phyloP scores from a whole-genome alignment of 257 asterid genomes.

The Datura wrightii region DNA sequence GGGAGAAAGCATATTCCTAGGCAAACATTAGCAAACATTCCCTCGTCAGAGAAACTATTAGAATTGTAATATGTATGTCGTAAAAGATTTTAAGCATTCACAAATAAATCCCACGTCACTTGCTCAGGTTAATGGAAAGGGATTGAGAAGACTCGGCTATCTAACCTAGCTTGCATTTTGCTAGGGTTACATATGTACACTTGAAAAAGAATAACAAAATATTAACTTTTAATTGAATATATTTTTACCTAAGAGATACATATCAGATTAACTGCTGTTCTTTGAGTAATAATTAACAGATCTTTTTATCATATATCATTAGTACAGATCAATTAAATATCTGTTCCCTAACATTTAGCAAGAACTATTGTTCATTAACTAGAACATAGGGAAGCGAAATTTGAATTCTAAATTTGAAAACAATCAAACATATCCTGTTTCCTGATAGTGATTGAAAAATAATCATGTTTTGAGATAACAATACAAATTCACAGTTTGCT shows the following conservation, averaged over 20 bases:
- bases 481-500: slow-evolving; percentile 16
- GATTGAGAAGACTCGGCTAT: not conserved
- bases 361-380: not conserved
- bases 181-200: not conserved
- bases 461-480: not conserved
- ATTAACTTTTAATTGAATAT: not conserved
- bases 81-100: not conserved
- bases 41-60: slow-evolving; percentile 25
- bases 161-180: not conserved
- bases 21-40: slow-evolving; percentile 37
- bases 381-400: not conserved
- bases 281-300: slow-evolving; percentile 9
- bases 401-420: not conserved
- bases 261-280: not conserved
- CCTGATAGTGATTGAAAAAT: not conserved
- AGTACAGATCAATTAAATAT: not conserved
- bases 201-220: not conserved
- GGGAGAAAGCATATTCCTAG: slow-evolving; percentile 95
- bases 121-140: slow-evolving; percentile 1
- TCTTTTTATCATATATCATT: not conserved
- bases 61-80: not conserved
- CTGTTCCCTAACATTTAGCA: not conserved
- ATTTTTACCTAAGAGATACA: not conserved
- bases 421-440: not conserved
- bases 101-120: not conserved